Conservation (phyloP, 2,329 filamentous ascomycete genomes). For the Ophiostoma sp. region DNA sequence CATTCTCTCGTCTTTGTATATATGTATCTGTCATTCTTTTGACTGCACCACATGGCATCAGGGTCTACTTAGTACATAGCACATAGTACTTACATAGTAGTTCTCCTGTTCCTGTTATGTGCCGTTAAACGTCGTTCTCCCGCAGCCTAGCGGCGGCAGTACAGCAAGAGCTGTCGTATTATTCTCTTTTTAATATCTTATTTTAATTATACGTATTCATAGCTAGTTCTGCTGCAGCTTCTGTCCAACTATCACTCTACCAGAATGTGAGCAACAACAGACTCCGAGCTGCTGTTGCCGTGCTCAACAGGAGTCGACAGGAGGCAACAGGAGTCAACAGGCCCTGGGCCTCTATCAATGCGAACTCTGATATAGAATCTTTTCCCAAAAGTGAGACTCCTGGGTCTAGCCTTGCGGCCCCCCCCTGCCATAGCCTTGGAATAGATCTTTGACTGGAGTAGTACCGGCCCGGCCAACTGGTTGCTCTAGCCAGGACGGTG, state of each 20-base stretch:
- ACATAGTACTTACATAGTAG: background rate
- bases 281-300: background rate
- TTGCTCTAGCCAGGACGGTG: background rate
- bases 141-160: background rate
- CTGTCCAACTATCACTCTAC: background rate
- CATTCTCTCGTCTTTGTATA: background rate
- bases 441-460: background rate
- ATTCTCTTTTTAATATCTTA: too few relatives aligned
- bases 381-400: background rate
- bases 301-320: background rate
- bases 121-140: conserved; percentile 9
- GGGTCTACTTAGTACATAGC: background rate
- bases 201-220: background rate
- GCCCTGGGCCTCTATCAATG: background rate
- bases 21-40: background rate
- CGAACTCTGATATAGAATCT: background rate
- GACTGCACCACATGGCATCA: background rate
- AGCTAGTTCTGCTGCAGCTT: background rate
- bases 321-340: background rate
- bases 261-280: background rate
- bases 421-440: background rate
- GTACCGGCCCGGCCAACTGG: background rate
- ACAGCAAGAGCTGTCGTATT: too few relatives aligned
- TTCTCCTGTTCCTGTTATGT: background rate
- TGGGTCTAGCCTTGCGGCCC: background rate